Evolutionary conservation across 805 yeast species (phyloP), one percentile per base, ranked within the genome.

Genomic region (Metschnikowia dekortorum): DNA sequence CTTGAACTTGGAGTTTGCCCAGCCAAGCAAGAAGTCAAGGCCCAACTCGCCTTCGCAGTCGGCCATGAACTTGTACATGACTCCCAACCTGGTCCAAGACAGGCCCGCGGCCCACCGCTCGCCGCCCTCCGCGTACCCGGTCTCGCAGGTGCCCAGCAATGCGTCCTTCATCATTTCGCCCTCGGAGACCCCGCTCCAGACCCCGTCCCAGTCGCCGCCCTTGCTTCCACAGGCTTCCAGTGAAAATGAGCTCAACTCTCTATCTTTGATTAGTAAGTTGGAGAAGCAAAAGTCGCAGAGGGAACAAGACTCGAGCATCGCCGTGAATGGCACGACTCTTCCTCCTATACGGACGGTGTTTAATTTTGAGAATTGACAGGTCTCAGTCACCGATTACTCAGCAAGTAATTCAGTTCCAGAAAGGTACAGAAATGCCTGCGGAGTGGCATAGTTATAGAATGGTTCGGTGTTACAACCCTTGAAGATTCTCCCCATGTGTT

Each of bases 141-240:
- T 44, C 9, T 53, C 39, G 13, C 55, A 47, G 18, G 50, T 45
- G 34, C 52, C 40, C 26, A 33, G 37, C 38, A 51, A 56, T 14
- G 60, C 65, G 3, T 59, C 61, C 8, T 67, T 68, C 46, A 59
- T 67, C 8, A 53, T 59, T 29, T 56, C 72, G 14, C 72, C 80
- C 42, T 66, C 64, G 46, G 80, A 75, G 11, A 78, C 82, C 6
- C 82, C 82, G 9, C 55, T 76, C 38, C 76, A 74, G 50, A 78
- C 81, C 0, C 80, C 80, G 11, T 57, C 70, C 30, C 81, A 78
- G 49, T 71, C 78, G 43, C 82, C 82, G n/a, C 75, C 66, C 42
- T 56, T 77, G 40, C 63, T 59, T 39, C 67, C 75, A 2, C 63
- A 61, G 49, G 40, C 35, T 30, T 26, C 33, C n/a, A 47, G 42